Base-by-base conservation (phyloP, 352 stramenopile species). In the Aphanomyces invadans region DNA sequence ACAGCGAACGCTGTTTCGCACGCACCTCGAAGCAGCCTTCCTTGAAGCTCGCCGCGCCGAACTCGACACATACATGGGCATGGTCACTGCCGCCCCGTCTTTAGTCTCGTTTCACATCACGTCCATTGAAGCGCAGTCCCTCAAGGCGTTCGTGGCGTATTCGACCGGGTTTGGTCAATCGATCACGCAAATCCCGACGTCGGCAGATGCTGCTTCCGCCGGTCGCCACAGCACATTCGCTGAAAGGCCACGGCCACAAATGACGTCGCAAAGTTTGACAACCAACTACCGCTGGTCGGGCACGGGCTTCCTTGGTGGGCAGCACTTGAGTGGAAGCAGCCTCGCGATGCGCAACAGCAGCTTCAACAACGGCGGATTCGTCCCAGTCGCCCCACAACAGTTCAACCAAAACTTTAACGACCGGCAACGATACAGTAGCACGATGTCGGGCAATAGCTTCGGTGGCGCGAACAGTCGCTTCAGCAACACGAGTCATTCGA, bases 141-240 rank as follows among this genome's bases (percentile, higher is more conserved):
- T 92, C 70, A 90, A 90, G 71, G 75, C 75, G 33, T 92, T 92
- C 69, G 79, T 90, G 21, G 78, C 76, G 29, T 92, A 90, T 64
- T 69, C 76, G 33, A 79, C 81, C 56, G 83, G 83, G 60, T 92
- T 92, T 71, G 83, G 83, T 9, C 76, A 79, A 33, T 89, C 90
- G 56, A 70, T 83, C 19, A 73, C 83, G 63, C 74, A 90, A 33
- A 73, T 82, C 62, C 83, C 60, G 23, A 29, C 38, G 21, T 67
- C 60, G 1, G 60, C 60, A n/a, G 60, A 67, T 33, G 57, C 28
- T 23, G 25, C 31, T 10, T 25, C 26, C 36, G 55, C n/a, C 42
- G 44, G 60, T 23, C 49, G 49, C 21, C 19, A 57, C 29, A 57
- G 49, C 29, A 57, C 49, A n/a, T 51, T 59, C n/a, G 23, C 39